Percentiles rank a stretch among this genome's conserved stretches.
Evolutionary conservation across 1,139 yeast genomes (phyloP).

Genomic region (Taphrina pruni): DNA sequence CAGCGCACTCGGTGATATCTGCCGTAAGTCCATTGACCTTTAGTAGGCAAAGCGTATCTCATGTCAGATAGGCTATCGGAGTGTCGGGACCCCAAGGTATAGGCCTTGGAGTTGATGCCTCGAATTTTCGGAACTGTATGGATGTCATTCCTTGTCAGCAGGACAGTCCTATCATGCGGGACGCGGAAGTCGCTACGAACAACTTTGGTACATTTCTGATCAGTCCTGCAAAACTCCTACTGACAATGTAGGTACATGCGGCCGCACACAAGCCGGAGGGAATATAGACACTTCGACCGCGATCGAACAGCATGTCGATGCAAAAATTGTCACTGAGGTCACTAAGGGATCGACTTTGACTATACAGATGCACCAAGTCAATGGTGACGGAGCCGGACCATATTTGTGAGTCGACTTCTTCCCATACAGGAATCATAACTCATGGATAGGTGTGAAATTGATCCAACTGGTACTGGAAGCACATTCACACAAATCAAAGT

Average conservation of each 20-base stretch:
- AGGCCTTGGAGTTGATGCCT: constrained; percentile 36
- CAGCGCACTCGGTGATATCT: constrained; percentile 37
- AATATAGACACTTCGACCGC: constrained; percentile 40
- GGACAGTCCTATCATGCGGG: constrained; percentile 40
- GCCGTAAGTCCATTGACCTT: constrained; percentile 8
- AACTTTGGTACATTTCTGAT: constrained; percentile 20
- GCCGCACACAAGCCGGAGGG: constrained; percentile 39
- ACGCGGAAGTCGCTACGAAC: constrained; percentile 34
- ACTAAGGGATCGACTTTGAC: constrained; percentile 32
- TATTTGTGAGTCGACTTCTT: constrained; percentile 6
- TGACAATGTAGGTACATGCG: constrained; percentile 21
- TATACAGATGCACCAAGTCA: constrained; percentile 39
- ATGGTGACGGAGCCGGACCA: constrained; percentile 39
- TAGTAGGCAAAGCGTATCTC: neutral
- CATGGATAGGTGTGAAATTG: constrained; percentile 20
- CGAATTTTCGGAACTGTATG: constrained; percentile 37
- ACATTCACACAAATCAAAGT: constrained; percentile 22
- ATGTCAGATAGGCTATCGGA: constrained; percentile 18
- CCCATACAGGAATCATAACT: neutral
- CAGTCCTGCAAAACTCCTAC: neutral
- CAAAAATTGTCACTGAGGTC: constrained; percentile 33
- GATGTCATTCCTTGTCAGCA: constrained; percentile 40
- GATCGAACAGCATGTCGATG: constrained; percentile 37
- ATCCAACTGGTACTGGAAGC: constrained; percentile 28
- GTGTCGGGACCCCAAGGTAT: constrained; percentile 32